Evolutionary conservation across 331 rosid genomes (phyloP), one percentile per base, ranked within the genome.

Genomic region (Spiraea crenata): DNA sequence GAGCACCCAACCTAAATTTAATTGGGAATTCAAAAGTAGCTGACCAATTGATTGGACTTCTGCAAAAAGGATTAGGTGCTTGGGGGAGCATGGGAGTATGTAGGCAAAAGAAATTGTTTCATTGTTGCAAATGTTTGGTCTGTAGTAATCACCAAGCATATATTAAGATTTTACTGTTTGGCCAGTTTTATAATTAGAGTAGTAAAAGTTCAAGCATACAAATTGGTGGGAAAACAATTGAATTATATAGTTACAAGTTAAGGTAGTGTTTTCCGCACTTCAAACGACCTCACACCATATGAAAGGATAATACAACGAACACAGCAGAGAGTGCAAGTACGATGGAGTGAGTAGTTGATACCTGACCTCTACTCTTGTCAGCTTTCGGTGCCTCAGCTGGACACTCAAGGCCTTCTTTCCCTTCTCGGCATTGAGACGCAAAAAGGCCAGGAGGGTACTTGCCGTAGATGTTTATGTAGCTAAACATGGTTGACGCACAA

Each of bases 381-480:
- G 45, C 4, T 45, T 7, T 4, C 0, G 77, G 71, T 1, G 77
- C 75, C 15, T 71, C 20, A 0, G n/a, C n/a, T 57, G 45, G 56
- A 10, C 99, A 95, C 2, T 80, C 82, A 55, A 91, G 99, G 11
- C 99, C 97, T 16, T 85, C 58, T 5, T 76, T 57, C 0, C 83
- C 96, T 76, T 85, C 99, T 31, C 78, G 80, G 83, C 97, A 95
- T 37, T 85, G 74, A 61, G 89, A 81, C 0, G 97, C 80, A 70
- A 95, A 95, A 11, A 95, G 82, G 55, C 97, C 95, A 13, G 97
- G 95, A 2, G 97, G 99, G 82, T 93, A 93, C 50, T 86, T 84
- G 0, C 97, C 99, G 44, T 89, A 91, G 57, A 93, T 46, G 76
- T 91, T 93, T n/a, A 93, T 93, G 93, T 93, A 91, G 77, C 97